phyloP scores from a whole-genome alignment of 306 rosid genomes.

The Gynostemma pentaphyllum region DNA sequence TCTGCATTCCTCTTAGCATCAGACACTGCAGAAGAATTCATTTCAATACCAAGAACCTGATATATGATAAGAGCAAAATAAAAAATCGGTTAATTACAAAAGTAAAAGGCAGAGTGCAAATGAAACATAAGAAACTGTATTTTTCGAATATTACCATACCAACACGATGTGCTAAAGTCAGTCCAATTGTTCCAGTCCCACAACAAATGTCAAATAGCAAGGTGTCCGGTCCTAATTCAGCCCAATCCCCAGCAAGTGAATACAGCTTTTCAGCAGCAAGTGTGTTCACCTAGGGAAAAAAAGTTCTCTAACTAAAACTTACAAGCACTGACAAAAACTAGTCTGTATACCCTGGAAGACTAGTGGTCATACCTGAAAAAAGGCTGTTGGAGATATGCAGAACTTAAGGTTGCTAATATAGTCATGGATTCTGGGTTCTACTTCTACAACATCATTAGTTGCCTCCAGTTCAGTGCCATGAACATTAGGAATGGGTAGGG shows the following conservation, averaged over 20 bases:
- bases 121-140: not conserved
- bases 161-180: conserved; percentile 92
- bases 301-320: not conserved
- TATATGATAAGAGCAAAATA: conserved; percentile 11
- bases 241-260: conserved; percentile 98
- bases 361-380: conserved; percentile 58
- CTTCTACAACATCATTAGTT: conserved; percentile 26
- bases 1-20: conserved; percentile 89
- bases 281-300: conserved; percentile 56
- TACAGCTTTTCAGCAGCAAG: conserved; percentile 95
- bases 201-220: conserved; percentile 91
- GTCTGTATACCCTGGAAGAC: not conserved
- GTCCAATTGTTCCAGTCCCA: conserved; percentile 95
- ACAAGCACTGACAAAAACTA: not conserved
- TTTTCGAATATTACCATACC: conserved; percentile 76
- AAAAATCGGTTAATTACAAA: conserved; percentile 5
- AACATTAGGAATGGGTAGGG: conserved; percentile 30
- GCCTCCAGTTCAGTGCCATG: conserved; percentile 29
- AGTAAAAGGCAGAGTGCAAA: not conserved
- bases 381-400: conserved; percentile 90
- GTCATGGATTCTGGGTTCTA: conserved; percentile 72
- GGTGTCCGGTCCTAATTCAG: conserved; percentile 77
- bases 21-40: conserved; percentile 88
- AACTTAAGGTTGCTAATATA: conserved; percentile 62
- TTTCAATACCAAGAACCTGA: conserved; percentile 95